Evolutionary conservation across 2,329 filamentous ascomycete species (phyloP).

Genomic region (Pezicula neosporulosa): DNA sequence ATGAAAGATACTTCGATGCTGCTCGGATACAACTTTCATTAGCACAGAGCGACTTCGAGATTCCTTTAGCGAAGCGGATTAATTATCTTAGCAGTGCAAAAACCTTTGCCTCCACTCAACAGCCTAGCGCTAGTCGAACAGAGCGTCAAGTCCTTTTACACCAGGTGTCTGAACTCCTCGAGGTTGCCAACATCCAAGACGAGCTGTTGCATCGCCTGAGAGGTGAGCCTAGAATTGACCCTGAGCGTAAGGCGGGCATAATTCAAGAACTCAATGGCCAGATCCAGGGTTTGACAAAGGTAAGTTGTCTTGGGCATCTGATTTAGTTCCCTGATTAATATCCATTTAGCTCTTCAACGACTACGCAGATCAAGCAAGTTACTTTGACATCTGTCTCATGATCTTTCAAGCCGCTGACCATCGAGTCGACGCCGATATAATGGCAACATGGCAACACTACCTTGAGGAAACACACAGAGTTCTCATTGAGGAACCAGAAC

Average conservation of each 20-base stretch:
- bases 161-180: conserved; percentile 79
- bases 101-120: conserved; percentile 84
- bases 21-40: conserved; percentile 82
- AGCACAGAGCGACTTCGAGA: conserved; percentile 74
- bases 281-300: conserved; percentile 71
- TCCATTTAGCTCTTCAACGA: conserved; percentile 75
- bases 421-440: conserved; percentile 81
- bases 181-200: conserved; percentile 92
- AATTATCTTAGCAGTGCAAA: conserved; percentile 87
- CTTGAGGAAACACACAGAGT: conserved; percentile 65
- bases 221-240: conserved; percentile 65
- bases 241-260: conserved; percentile 61
- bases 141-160: conserved; percentile 82
- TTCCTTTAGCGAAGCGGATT: conserved; percentile 82
- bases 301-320: conserved; percentile 41
- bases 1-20: conserved; percentile 79
- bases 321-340: conserved; percentile 1
- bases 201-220: conserved; percentile 79
- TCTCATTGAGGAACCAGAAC: conserved; percentile 33
- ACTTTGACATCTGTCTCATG: conserved; percentile 88
- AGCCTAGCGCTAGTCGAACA: conserved; percentile 72
- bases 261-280: conserved; percentile 69
- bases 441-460: conserved; percentile 78
- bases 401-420: conserved; percentile 93
- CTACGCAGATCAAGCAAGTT: conserved; percentile 86